phyloP scores from a whole-genome alignment of 331 rosid species.

The Stylosanthes scabra region DNA sequence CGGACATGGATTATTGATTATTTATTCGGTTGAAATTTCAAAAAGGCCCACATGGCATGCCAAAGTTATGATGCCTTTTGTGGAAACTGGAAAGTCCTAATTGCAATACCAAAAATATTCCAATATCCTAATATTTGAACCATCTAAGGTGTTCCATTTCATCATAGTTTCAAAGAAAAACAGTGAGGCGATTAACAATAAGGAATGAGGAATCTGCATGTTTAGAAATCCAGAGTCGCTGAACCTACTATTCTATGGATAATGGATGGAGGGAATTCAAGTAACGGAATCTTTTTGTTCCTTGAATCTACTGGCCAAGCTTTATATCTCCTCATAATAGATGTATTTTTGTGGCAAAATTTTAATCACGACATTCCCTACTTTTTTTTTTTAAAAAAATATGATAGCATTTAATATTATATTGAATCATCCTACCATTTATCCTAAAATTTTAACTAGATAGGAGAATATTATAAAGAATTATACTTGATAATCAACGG shows the following conservation, averaged over 20 bases:
- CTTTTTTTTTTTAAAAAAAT: no score
- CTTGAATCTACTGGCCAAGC: not conserved
- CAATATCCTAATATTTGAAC: slow-evolving; percentile 22
- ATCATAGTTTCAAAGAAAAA: slow-evolving; percentile 34
- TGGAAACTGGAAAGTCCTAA: not conserved
- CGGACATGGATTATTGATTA: not conserved
- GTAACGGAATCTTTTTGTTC: not conserved
- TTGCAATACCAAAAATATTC: not conserved
- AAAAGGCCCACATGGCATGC: slow-evolving; percentile 7
- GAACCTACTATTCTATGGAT: not conserved
- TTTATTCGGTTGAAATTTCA: slow-evolving; percentile 20
- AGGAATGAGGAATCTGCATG: slow-evolving; percentile 22
- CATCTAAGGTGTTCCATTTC: slow-evolving; percentile 37
- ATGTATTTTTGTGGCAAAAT: not conserved
- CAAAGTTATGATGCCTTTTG: not conserved
- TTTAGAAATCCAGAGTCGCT: not conserved
- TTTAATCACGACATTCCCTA: not conserved
- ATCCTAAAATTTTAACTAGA: no score
- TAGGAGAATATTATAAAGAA: no score
- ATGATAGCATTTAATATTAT: no score
- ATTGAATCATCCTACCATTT: no score
- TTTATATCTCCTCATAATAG: not conserved
- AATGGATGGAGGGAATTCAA: not conserved
- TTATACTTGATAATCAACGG: no score
- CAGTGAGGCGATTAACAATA: not conserved